A percentile compares a stretch with the other conserved stretches of the same genome.
These are phyloP conservation scores for Kuraishia hungarica DNA, from an alignment of 805 yeast genomes.

Conservation along the genomic window DNA sequence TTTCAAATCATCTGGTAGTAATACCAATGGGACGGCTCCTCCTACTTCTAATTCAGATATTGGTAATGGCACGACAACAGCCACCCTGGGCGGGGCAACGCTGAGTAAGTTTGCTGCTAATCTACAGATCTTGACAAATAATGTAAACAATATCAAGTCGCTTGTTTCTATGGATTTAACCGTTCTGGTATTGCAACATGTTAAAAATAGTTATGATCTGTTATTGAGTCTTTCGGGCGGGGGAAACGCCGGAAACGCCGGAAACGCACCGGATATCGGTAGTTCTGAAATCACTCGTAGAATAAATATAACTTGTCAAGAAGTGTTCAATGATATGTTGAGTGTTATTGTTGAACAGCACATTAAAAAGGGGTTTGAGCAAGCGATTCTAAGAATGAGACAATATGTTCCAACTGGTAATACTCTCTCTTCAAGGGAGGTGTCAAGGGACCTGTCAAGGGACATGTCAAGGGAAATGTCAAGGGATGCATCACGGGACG, in stretches of 20 bases:
- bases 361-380: slow-evolving; percentile 75
- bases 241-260: slow-evolving; percentile 11
- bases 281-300: slow-evolving; percentile 21
- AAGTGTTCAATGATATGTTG: slow-evolving; percentile 61
- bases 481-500: too few relatives aligned
- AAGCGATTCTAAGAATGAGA: slow-evolving; percentile 63
- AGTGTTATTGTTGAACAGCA: slow-evolving; percentile 63
- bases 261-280: too few relatives aligned
- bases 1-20: slow-evolving; percentile 30
- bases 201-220: slow-evolving; percentile 54
- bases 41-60: slow-evolving; percentile 4
- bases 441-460: too few relatives aligned
- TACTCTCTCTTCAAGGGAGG: slow-evolving; percentile 9
- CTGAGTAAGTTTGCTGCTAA: slow-evolving; percentile 71
- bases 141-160: slow-evolving; percentile 66
- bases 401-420: slow-evolving; percentile 55
- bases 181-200: slow-evolving; percentile 58
- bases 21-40: not conserved
- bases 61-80: slow-evolving; percentile 10
- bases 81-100: slow-evolving; percentile 15
- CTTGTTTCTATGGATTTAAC: slow-evolving; percentile 78
- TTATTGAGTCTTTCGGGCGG: slow-evolving; percentile 25
- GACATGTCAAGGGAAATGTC: too few relatives aligned
- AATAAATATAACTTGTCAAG: slow-evolving; percentile 32
- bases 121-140: slow-evolving; percentile 66